These are phyloP conservation scores for Syzygium malaccense DNA, from an alignment of 441 rosid species.

Conservation along the genomic window DNA sequence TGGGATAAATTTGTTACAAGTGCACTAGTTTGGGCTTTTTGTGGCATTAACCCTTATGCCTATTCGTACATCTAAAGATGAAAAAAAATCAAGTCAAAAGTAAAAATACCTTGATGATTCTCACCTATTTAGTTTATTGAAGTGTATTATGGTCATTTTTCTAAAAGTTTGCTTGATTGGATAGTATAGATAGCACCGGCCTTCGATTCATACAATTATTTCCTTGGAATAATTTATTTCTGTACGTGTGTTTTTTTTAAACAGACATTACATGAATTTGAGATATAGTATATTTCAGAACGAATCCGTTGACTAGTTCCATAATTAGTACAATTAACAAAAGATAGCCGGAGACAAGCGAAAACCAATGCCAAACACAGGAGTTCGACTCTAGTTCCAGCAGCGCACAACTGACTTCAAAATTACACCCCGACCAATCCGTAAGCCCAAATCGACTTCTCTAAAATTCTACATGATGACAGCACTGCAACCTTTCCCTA, in stretches of 20 bases:
- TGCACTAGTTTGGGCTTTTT: no score
- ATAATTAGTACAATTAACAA: not conserved
- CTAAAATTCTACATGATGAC: no score
- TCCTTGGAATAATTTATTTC: not conserved
- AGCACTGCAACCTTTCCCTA: no score
- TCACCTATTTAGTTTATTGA: not conserved
- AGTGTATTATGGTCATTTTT: not conserved
- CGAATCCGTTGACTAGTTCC: not conserved
- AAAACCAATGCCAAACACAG: not conserved
- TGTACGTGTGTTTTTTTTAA: no score
- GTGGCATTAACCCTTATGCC: not conserved
- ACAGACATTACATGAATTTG: not conserved
- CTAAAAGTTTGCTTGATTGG: not conserved
- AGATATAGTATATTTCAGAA: not conserved
- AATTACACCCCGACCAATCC: no score
- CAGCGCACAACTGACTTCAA: not conserved
- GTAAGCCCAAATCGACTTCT: no score
- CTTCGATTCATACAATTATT: not conserved
- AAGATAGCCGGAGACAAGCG: not conserved
- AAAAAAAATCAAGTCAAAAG: not conserved
- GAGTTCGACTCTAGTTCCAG: not conserved
- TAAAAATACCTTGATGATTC: not conserved
- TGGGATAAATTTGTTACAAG: no score
- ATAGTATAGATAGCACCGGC: not conserved
- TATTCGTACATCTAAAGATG: no score